Conservation (phyloP, 495 filamentous ascomycete species). For the Podospora pseudoanserina region DNA sequence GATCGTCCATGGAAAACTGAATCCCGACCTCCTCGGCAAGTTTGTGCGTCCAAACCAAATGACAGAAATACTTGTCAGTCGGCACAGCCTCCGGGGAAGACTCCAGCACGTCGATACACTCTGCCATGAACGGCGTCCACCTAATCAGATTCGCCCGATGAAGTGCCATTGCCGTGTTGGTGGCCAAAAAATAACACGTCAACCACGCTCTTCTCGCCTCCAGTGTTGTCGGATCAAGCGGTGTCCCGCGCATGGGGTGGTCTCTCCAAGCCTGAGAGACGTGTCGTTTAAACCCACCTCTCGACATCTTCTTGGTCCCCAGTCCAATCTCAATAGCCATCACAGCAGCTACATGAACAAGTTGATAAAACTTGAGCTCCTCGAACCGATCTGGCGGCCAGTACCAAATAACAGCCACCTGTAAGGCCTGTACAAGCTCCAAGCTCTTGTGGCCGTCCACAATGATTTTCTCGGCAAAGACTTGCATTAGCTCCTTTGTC, state of each 20-base stretch:
- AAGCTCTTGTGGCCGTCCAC: constrained; percentile 76
- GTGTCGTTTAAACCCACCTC: constrained; percentile 36
- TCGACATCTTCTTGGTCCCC: constrained; percentile 49
- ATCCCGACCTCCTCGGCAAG: constrained; percentile 77
- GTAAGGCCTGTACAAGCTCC: constrained; percentile 78
- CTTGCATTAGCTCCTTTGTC: constrained; percentile 65
- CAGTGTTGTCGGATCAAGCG: constrained; percentile 59
- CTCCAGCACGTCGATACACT: constrained; percentile 73
- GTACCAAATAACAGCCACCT: constrained; percentile 74
- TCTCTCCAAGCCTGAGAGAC: constrained; percentile 44
- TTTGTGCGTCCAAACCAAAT: constrained; percentile 71
- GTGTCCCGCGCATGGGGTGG: constrained; percentile 46
- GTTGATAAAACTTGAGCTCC: constrained; percentile 87
- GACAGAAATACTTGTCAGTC: constrained; percentile 68
- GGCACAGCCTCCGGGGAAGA: constrained; percentile 65
- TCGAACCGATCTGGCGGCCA: constrained; percentile 77
- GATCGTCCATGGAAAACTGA: constrained; percentile 75
- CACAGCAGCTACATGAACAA: constrained; percentile 76
- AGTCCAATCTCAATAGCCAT: constrained; percentile 89
- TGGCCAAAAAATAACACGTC: constrained; percentile 72
- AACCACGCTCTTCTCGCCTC: constrained; percentile 79
- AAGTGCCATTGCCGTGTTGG: constrained; percentile 70
- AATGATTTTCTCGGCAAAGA: constrained; percentile 71
- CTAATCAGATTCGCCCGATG: constrained; percentile 77
- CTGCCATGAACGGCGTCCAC: constrained; percentile 81